phyloP scores from a whole-genome alignment of 495 filamentous ascomycete species.

The Penicillium samsonianum region DNA sequence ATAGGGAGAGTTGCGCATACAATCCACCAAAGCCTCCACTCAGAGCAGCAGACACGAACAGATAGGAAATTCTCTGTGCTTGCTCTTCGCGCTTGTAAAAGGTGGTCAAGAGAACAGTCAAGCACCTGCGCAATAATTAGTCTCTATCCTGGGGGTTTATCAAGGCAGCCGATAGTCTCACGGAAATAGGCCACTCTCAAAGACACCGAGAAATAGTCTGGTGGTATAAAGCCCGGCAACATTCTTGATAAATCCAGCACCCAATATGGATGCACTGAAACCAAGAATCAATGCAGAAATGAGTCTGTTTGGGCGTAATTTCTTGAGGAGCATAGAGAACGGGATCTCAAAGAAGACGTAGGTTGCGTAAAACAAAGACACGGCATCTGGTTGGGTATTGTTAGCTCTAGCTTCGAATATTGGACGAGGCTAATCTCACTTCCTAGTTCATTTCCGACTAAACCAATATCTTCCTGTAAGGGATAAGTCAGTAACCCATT shows the following conservation, averaged over 20 bases:
- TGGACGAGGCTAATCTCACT: slow-evolving; percentile 3
- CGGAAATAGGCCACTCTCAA: slow-evolving; percentile 38
- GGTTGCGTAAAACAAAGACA: slow-evolving; percentile 21
- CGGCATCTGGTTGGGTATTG: slow-evolving; percentile 10
- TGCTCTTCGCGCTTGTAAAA: slow-evolving; percentile 24
- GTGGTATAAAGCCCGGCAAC: slow-evolving; percentile 36
- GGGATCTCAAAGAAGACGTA: slow-evolving; percentile 43
- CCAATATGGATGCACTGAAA: slow-evolving; percentile 36
- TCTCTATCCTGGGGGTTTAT: slow-evolving; percentile 17
- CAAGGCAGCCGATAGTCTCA: slow-evolving; percentile 21
- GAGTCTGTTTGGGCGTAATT: slow-evolving; percentile 36
- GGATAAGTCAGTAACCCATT: neutral
- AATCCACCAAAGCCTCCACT: slow-evolving; percentile 30
- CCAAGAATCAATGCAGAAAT: slow-evolving; percentile 39
- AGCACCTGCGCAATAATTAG: slow-evolving; percentile 24
- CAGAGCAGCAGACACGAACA: slow-evolving; percentile 32
- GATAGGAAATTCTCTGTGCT: slow-evolving; percentile 21
- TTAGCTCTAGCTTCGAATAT: neutral
- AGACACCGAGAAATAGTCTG: slow-evolving; percentile 34
- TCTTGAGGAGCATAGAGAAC: slow-evolving; percentile 31
- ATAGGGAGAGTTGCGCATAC: neutral
- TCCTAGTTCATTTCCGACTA: slow-evolving; percentile 20
- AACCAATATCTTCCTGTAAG: slow-evolving; percentile 18
- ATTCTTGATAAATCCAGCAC: slow-evolving; percentile 30
- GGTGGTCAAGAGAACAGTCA: slow-evolving; percentile 33